Evolutionary conservation across 1,284 basidiomycete genomes (phyloP).

Genomic region (Pseudozyma tsukubaensis): DNA sequence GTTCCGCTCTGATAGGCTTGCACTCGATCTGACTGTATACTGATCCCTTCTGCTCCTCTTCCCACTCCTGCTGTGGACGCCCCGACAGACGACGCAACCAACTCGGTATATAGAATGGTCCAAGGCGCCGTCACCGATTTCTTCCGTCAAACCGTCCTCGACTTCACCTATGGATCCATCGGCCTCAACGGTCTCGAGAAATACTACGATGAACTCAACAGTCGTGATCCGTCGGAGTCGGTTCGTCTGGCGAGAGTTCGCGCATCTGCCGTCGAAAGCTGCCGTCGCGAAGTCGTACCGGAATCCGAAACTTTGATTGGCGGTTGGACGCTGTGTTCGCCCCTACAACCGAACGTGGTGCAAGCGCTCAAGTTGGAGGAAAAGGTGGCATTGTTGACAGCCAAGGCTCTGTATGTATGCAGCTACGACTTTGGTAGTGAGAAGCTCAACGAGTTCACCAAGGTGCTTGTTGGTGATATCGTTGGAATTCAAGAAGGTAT

Average conservation of each 20-base stretch:
- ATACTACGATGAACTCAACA: conserved; percentile 74
- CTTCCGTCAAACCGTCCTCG: conserved; percentile 79
- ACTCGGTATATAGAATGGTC: conserved; percentile 57
- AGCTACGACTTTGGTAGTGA: conserved; percentile 77
- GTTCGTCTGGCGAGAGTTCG: conserved; percentile 87
- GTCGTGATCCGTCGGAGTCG: conserved; percentile 87
- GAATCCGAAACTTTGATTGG: conserved; percentile 83
- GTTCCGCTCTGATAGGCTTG: conserved; percentile 7
- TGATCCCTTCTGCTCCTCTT: not conserved
- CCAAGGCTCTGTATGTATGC: conserved; percentile 75
- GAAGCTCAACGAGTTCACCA: conserved; percentile 69
- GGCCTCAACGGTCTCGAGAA: conserved; percentile 43
- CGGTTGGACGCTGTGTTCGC: conserved; percentile 92
- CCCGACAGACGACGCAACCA: conserved; percentile 55
- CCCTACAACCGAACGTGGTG: conserved; percentile 82
- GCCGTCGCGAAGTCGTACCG: conserved; percentile 25
- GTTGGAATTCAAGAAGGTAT: conserved; percentile 82
- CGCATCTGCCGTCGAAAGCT: conserved; percentile 56
- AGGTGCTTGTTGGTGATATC: conserved; percentile 86
- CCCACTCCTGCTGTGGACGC: not conserved
- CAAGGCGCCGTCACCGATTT: conserved; percentile 82
- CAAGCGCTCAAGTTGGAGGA: conserved; percentile 75
- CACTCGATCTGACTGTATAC: too few species aligned
- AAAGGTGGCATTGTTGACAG: conserved; percentile 84
- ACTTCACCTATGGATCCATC: conserved; percentile 53